phyloP scores from a whole-genome alignment of 2,329 filamentous ascomycete genomes.

The Hymenoscyphus albidus region DNA sequence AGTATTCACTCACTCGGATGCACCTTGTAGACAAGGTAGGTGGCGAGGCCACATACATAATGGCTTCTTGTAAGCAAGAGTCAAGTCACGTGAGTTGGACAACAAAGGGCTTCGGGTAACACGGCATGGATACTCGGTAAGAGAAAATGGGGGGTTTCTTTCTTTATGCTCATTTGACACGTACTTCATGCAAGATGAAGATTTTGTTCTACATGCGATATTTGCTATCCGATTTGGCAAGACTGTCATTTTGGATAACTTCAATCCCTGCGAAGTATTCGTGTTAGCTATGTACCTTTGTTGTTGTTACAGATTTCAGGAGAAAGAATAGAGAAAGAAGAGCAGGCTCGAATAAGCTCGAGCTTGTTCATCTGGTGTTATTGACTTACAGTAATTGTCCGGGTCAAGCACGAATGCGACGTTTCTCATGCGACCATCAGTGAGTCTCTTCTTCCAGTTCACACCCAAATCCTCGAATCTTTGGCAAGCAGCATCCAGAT shows the following conservation, averaged over 20 bases:
- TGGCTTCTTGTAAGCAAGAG: conserved; percentile 6
- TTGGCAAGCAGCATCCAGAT: conserved; percentile 81
- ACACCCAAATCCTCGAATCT: conserved; percentile 79
- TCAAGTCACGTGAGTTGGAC: conserved; percentile 5
- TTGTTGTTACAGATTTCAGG: background rate
- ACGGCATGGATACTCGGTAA: background rate
- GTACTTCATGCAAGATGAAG: background rate
- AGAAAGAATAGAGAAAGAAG: background rate
- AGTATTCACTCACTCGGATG: conserved; percentile 5
- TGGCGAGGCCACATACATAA: conserved; percentile 4
- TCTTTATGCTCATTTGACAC: conserved; percentile 7
- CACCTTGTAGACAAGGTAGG: conserved; percentile 2
- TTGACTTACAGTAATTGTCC: conserved; percentile 66
- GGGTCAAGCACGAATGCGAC: conserved; percentile 89
- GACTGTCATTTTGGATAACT: conserved; percentile 72
- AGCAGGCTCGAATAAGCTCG: background rate
- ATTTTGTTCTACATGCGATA: conserved; percentile 12
- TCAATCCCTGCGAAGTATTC: conserved; percentile 48
- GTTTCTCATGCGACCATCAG: conserved; percentile 88
- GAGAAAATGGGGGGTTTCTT: background rate
- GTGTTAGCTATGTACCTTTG: background rate
- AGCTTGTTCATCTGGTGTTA: background rate
- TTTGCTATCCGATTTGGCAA: conserved; percentile 39
- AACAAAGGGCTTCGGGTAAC: background rate
- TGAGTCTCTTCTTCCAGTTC: conserved; percentile 92